A percentile compares a stretch with the other conserved stretches of the same genome.
Evolutionary conservation across 106 monocot species (phyloP).

Genomic region (Chionographis japonica): DNA sequence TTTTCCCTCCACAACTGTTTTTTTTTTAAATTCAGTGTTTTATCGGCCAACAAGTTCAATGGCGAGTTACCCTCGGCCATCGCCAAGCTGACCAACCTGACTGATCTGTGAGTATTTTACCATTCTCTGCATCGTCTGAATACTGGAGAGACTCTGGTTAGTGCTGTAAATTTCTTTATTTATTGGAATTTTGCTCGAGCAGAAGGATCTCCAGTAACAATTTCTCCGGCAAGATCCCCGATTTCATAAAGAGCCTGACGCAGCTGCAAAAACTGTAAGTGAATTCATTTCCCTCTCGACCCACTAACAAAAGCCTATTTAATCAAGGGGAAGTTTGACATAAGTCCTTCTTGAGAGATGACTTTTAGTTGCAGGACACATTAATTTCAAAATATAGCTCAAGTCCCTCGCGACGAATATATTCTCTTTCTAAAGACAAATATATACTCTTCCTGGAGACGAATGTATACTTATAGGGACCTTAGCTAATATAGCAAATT

Average conservation of each 20-base stretch:
- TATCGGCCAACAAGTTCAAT: slow-evolving; percentile 59
- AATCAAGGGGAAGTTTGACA: too few species aligned
- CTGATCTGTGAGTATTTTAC: slow-evolving; percentile 51
- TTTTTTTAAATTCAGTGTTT: slow-evolving; percentile 26
- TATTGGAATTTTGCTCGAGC: slow-evolving; percentile 1
- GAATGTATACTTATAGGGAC: too few species aligned
- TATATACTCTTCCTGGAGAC: too few species aligned
- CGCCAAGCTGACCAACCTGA: slow-evolving; percentile 53
- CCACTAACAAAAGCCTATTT: neutral
- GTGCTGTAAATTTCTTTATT: neutral
- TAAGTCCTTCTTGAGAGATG: too few species aligned
- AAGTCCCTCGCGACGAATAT: too few species aligned
- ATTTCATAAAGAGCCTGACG: slow-evolving; percentile 41
- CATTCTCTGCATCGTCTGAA: neutral
- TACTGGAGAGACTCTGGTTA: neutral
- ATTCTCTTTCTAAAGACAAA: too few species aligned
- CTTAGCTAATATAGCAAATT: too few species aligned
- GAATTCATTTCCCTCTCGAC: neutral
- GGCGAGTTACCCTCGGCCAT: slow-evolving; percentile 47
- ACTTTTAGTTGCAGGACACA: too few species aligned
- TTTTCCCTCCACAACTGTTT: neutral
- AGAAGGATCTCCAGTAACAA: slow-evolving; percentile 72
- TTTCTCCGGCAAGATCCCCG: slow-evolving; percentile 64
- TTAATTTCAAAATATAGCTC: too few species aligned
- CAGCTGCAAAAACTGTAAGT: slow-evolving; percentile 63